phyloP scores from a whole-genome alignment of 2,329 filamentous ascomycete species.

The Aspergillus hiratsukae region DNA sequence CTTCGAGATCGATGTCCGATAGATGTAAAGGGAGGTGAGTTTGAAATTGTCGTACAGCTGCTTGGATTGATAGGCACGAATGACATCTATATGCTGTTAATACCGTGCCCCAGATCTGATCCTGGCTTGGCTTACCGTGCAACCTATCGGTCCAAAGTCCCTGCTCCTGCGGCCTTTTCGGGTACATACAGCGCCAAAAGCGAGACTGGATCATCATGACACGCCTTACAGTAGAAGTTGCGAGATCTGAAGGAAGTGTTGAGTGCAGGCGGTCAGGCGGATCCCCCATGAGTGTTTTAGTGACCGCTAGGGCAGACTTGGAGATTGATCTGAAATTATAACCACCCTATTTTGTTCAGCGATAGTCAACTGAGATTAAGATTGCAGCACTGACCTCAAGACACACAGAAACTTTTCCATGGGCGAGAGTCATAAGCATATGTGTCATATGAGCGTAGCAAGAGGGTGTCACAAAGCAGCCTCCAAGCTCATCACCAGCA shows the following conservation, averaged over 20 bases:
- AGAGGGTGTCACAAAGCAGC: conserved; percentile 82
- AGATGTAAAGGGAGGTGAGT: conserved; percentile 78
- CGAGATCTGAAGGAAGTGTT: conserved; percentile 46
- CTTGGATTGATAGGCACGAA: conserved; percentile 71
- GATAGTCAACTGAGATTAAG: neutral
- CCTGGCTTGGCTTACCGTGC: conserved; percentile 45
- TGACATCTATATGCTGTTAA: conserved; percentile 54
- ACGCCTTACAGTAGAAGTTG: conserved; percentile 53
- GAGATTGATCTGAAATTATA: conserved; percentile 95
- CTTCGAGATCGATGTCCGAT: conserved; percentile 65
- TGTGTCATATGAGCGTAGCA: conserved; percentile 99
- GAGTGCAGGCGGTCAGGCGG: conserved; percentile 62
- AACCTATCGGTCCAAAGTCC: conserved; percentile 51
- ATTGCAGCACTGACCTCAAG: conserved; percentile 56
- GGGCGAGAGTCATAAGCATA: conserved; percentile 93
- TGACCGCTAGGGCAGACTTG: conserved; percentile 84
- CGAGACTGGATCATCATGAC: conserved; percentile 57
- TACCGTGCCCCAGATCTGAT: no score
- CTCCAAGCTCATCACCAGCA: conserved; percentile 85
- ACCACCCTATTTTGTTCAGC: conserved; percentile 55
- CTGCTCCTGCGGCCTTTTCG: conserved; percentile 45
- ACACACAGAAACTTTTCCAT: conserved; percentile 85
- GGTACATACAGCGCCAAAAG: conserved; percentile 86
- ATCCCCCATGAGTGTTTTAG: conserved; percentile 90
- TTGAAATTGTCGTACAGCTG: conserved; percentile 65